Evolutionary conservation across 129 eudicot genomes (phyloP).

Genomic region (Flaveria bidentis): DNA sequence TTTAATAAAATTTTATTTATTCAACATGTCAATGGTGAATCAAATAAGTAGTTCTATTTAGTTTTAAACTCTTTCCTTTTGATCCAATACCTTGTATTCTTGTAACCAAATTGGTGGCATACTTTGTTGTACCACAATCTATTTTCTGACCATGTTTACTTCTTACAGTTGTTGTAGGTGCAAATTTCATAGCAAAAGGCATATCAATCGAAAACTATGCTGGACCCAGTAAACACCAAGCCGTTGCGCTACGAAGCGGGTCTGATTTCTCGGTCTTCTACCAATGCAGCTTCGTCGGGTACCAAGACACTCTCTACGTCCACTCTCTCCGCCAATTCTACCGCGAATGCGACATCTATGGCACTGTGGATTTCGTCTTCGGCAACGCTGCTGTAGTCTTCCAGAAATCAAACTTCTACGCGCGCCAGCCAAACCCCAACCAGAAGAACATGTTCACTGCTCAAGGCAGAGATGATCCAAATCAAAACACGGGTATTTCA

Average conservation of each 20-base stretch:
- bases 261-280: constrained; percentile 78
- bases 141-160: background rate
- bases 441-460: constrained; percentile 82
- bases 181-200: constrained; percentile 74
- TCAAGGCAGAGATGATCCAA: constrained; percentile 82
- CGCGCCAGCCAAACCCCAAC: constrained; percentile 53
- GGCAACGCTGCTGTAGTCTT: constrained; percentile 83
- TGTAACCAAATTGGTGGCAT: too few relatives aligned
- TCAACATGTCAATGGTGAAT: too few relatives aligned
- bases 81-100: too few relatives aligned
- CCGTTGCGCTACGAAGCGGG: constrained; percentile 69
- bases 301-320: constrained; percentile 83
- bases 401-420: constrained; percentile 71
- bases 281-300: constrained; percentile 74
- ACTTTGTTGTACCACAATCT: too few relatives aligned
- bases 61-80: too few relatives aligned
- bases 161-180: constrained; percentile 60
- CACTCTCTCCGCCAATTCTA: constrained; percentile 78
- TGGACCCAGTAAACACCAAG: constrained; percentile 80
- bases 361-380: constrained; percentile 75
- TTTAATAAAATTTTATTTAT: too few relatives aligned
- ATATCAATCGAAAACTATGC: constrained; percentile 80
- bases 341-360: constrained; percentile 75
- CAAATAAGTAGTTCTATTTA: too few relatives aligned
- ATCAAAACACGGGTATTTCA: constrained; percentile 78